Evolutionary conservation across 768 basidiomycete species (phyloP).

Genomic region (Rubroboletus satanas): DNA sequence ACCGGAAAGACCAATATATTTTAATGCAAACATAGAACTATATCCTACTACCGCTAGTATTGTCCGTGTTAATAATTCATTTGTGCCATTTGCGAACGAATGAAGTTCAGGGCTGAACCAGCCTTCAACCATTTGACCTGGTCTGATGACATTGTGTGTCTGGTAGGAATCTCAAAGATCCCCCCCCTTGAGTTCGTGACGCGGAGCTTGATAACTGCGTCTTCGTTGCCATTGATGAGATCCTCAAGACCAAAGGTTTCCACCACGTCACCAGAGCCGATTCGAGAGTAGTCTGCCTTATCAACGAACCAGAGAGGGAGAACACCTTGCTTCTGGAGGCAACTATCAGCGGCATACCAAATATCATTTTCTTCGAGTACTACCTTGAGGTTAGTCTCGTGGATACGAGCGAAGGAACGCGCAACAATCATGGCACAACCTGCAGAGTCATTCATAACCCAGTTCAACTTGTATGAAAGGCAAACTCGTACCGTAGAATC

Average conservation of each 20-base stretch:
- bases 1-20: not conserved
- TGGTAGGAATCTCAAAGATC: conserved; percentile 63
- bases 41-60: not conserved
- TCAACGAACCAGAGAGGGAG: conserved; percentile 93
- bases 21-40: not conserved
- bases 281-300: conserved; percentile 79
- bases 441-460: conserved; percentile 21
- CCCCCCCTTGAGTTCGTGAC: conserved; percentile 67
- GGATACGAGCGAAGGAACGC: conserved; percentile 94
- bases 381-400: conserved; percentile 96
- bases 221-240: conserved; percentile 46
- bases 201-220: conserved; percentile 46
- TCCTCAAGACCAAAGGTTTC: conserved; percentile 81
- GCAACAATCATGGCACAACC: conserved; percentile 87
- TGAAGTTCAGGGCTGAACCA: conserved; percentile 88
- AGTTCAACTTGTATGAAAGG: not conserved
- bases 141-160: conserved; percentile 87
- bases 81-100: conserved; percentile 53
- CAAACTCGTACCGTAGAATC: conserved; percentile 70
- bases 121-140: conserved; percentile 88
- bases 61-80: not conserved
- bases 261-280: conserved; percentile 77
- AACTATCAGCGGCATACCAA: conserved; percentile 1
- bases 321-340: conserved; percentile 87
- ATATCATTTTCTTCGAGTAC: conserved; percentile 7